Evolutionary conservation across 169 alveolate genomes (phyloP).

Genomic region (Plasmodium chabaudi): DNA sequence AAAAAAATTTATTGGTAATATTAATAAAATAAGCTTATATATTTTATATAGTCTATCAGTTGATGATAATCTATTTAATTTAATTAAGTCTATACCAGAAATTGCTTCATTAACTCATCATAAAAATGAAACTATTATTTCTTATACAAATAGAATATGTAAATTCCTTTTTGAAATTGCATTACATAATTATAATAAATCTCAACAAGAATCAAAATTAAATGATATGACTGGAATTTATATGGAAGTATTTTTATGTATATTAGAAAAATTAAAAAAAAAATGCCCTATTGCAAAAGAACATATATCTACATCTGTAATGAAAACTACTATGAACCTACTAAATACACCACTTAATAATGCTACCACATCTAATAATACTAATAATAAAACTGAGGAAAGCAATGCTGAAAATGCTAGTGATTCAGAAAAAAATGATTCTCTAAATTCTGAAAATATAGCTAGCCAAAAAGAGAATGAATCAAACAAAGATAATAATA

Average conservation of each 20-base stretch:
- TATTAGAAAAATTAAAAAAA: constrained; percentile 65
- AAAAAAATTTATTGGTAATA: constrained; percentile 26
- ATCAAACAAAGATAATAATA: neutral
- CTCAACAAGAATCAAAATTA: constrained; percentile 11
- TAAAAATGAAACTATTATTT: constrained; percentile 62
- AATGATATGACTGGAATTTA: constrained; percentile 54
- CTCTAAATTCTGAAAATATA: neutral
- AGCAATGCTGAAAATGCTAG: neutral
- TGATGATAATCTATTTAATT: constrained; percentile 69
- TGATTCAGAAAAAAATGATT: constrained; percentile 5
- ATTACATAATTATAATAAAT: constrained; percentile 1
- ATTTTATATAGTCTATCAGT: constrained; percentile 70
- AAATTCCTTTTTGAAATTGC: constrained; percentile 65
- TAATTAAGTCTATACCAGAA: constrained; percentile 74
- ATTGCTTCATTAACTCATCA: constrained; percentile 57
- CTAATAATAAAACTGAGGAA: neutral
- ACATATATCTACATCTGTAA: constrained; percentile 42
- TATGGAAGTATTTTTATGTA: constrained; percentile 76
- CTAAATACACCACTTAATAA: neutral
- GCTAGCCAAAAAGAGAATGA: neutral
- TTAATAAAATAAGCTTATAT: constrained; percentile 56
- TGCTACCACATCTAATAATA: neutral
- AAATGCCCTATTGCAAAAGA: constrained; percentile 60
- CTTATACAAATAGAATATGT: constrained; percentile 62
- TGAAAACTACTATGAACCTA: neutral